Evolutionary conservation across 495 filamentous ascomycete species (phyloP), one percentile per base, ranked within the genome.

Genomic region (Trichoderma virens): DNA sequence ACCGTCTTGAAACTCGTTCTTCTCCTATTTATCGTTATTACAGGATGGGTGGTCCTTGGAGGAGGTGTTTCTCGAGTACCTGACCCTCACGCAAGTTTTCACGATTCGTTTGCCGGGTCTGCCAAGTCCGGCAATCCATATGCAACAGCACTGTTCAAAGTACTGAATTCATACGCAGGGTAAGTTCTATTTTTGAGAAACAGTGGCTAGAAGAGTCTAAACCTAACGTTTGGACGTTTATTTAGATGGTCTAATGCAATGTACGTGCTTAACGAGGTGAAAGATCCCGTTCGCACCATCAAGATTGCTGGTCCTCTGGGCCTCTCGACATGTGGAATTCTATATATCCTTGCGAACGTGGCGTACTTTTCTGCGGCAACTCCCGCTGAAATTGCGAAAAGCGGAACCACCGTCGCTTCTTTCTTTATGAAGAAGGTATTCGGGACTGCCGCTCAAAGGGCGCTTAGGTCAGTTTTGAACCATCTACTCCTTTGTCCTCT

Each of bases 241-340:
- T 30, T 14, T 18, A 56, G 51, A 9, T 56, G 51, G 51, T 68
- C 74, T 41, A 88, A 88, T 67, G 83, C 86, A 0, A 88, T 88
- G 68, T 83, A 83, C 62, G 75, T 90, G 20, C 83, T 87, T 47
- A 87, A 87, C 64, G 87, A 90, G 71, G 80, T 88, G 64, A 85
- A 82, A 70, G 78, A 82, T 43, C 63, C 75, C 8, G 67, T 69
- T 13, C 69, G 63, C 3, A 70, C 66, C 1, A 72, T 86, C 62
- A 86, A 85, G 72, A 82, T 79, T 69, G 83, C 81, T 67, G 82
- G 80, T 18, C 70, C 78, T 8, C 62, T 80, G 0, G 81, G 85
- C 0, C 71, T 90, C 0, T 11, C 77, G 0, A 64, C 83, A 8
- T 82, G 83, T 0, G 71, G 83, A 2, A 64, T 79, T 13, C 73